Evolutionary conservation across 352 stramenopile genomes (phyloP).

Genomic region (Phytophthora brassicae): DNA sequence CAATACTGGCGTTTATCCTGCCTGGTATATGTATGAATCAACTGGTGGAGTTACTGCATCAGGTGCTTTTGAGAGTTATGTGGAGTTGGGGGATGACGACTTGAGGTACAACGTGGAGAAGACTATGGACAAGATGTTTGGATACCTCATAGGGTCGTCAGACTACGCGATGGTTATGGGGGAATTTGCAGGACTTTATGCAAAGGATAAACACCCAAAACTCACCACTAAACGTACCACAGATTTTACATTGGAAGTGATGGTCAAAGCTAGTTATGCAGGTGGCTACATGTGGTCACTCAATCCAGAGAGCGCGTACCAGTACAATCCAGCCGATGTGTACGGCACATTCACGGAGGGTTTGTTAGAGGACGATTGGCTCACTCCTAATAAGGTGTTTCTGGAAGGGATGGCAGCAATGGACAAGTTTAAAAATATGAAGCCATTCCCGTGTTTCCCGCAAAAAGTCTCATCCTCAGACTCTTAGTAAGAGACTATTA

Average conservation of each 20-base stretch:
- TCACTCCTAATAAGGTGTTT: slow-evolving; percentile 64
- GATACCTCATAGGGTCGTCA: slow-evolving; percentile 45
- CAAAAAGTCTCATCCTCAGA: slow-evolving; percentile 16
- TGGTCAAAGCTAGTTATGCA: slow-evolving; percentile 50
- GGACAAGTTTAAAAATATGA: slow-evolving; percentile 53
- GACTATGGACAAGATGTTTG: slow-evolving; percentile 69
- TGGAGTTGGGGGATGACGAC: slow-evolving; percentile 48
- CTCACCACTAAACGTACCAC: slow-evolving; percentile 63
- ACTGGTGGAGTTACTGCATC: slow-evolving; percentile 15
- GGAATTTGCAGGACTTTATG: slow-evolving; percentile 66
- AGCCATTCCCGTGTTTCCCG: slow-evolving; percentile 62
- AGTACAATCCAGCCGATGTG: slow-evolving; percentile 66
- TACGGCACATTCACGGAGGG: slow-evolving; percentile 65
- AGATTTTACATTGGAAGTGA: slow-evolving; percentile 61
- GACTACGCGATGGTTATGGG: slow-evolving; percentile 54
- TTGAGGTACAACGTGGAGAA: slow-evolving; percentile 53
- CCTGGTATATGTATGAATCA: slow-evolving; percentile 56
- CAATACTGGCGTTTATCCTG: slow-evolving; percentile 62
- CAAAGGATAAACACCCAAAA: slow-evolving; percentile 45
- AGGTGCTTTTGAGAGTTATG: slow-evolving; percentile 29
- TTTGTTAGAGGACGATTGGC: slow-evolving; percentile 67
- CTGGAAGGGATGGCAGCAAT: slow-evolving; percentile 53
- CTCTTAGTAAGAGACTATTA: neutral
- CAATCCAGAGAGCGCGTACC: slow-evolving; percentile 69
- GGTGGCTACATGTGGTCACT: slow-evolving; percentile 79